Percentiles rank a stretch among this genome's conserved stretches.
Evolutionary conservation across 768 basidiomycete species (phyloP).

Genomic region (Amanita thiersii): DNA sequence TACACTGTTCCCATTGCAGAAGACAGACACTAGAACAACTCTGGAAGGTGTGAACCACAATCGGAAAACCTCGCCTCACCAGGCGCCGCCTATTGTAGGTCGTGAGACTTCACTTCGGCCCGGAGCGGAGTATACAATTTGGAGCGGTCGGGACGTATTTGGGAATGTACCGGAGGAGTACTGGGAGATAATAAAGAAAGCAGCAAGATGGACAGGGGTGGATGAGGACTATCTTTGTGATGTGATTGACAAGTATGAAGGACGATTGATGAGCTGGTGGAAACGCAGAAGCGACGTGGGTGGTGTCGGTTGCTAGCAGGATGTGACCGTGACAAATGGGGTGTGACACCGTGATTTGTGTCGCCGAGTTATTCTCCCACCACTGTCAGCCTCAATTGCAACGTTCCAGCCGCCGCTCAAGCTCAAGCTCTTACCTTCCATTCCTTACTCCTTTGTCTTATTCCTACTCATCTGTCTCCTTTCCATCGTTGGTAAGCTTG

Average conservation of each 20-base stretch:
- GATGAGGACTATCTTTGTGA: constrained; percentile 38
- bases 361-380: constrained; percentile 4
- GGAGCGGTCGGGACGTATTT: constrained; percentile 55
- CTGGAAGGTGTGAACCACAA: constrained; percentile 9
- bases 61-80: neutral
- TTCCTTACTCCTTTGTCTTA: constrained; percentile 10
- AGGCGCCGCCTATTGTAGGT: neutral
- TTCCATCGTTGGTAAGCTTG: constrained; percentile 2
- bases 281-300: constrained; percentile 17
- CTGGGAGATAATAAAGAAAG: constrained; percentile 40
- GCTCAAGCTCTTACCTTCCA: constrained; percentile 1
- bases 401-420: neutral
- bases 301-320: constrained; percentile 3
- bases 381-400: constrained; percentile 10
- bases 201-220: constrained; percentile 49
- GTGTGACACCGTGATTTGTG: constrained; percentile 6
- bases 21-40: constrained; percentile 5
- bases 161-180: constrained; percentile 50
- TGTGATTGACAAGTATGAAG: constrained; percentile 61
- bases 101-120: constrained; percentile 25
- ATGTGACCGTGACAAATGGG: constrained; percentile 9
- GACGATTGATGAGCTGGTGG: constrained; percentile 49
- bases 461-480: neutral
- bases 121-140: constrained; percentile 58
- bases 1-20: constrained; percentile 32